phyloP scores from a whole-genome alignment of 108 stramenopile genomes.

The Hondaea fermentalgiana region DNA sequence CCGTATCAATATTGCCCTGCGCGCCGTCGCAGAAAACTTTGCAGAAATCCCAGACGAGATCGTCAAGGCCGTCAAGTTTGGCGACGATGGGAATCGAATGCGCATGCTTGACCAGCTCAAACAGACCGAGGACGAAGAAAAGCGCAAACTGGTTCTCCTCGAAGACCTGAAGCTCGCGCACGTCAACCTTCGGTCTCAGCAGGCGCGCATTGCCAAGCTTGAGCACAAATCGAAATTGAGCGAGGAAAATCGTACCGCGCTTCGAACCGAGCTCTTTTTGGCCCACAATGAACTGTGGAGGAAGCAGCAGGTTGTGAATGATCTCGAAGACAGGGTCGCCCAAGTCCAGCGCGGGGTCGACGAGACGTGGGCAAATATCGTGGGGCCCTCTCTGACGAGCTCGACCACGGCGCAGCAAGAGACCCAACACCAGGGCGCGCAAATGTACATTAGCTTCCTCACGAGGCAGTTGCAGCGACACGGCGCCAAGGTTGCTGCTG shows the following conservation, averaged over 20 bases:
- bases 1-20: background rate
- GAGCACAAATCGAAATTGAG: background rate
- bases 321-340: background rate
- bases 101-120: background rate
- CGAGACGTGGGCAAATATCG: background rate
- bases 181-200: background rate
- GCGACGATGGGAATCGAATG: background rate
- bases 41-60: background rate
- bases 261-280: background rate
- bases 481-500: background rate
- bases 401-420: background rate
- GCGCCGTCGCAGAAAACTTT: background rate
- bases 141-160: background rate
- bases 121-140: background rate
- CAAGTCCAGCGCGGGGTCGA: background rate
- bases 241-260: background rate
- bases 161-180: background rate
- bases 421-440: background rate
- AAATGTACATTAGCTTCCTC: background rate
- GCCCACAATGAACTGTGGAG: slow-evolving; percentile 2
- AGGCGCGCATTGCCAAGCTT: background rate
- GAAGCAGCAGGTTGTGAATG: background rate
- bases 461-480: background rate
- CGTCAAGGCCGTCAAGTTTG: background rate
- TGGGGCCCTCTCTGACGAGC: background rate